A percentile compares a stretch with the other conserved stretches of the same genome.
Evolutionary conservation across 148 eudicot genomes (phyloP).

Genomic region (Talinum fruticosum): DNA sequence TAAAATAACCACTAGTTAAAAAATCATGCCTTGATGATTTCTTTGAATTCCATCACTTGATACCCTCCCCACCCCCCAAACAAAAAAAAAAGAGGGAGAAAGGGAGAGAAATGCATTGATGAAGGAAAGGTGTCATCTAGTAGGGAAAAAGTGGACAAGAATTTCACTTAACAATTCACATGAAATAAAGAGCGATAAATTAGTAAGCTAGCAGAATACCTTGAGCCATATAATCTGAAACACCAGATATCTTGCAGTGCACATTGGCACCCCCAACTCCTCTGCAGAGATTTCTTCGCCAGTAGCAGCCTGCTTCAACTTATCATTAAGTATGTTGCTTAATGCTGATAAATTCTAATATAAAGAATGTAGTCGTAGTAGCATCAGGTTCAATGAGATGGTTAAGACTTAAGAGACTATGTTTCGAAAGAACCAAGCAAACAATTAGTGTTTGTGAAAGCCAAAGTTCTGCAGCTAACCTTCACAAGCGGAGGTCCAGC

Average conservation of each 20-base stretch:
- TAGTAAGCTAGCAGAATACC: slow-evolving; percentile 35
- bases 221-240: slow-evolving; percentile 93
- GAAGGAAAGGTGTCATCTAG: neutral
- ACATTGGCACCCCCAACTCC: slow-evolving; percentile 98
- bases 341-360: neutral
- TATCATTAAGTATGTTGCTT: slow-evolving; percentile 24
- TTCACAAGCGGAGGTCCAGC: slow-evolving; percentile 99
- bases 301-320: slow-evolving; percentile 83
- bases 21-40: neutral
- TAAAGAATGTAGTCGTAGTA: neutral
- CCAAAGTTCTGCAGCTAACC: slow-evolving; percentile 42
- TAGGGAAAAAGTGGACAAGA: neutral
- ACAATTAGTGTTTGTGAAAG: neutral
- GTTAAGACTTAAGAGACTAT: neutral
- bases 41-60: neutral
- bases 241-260: slow-evolving; percentile 96
- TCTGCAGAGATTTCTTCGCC: slow-evolving; percentile 99
- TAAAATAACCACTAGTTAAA: neutral
- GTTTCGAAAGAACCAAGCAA: neutral
- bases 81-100: neutral
- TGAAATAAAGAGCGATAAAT: neutral
- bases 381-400: neutral
- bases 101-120: neutral
- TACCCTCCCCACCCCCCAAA: neutral
- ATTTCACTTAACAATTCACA: neutral